phyloP scores from a whole-genome alignment of 257 asterid species.

The Solanum neorickii region DNA sequence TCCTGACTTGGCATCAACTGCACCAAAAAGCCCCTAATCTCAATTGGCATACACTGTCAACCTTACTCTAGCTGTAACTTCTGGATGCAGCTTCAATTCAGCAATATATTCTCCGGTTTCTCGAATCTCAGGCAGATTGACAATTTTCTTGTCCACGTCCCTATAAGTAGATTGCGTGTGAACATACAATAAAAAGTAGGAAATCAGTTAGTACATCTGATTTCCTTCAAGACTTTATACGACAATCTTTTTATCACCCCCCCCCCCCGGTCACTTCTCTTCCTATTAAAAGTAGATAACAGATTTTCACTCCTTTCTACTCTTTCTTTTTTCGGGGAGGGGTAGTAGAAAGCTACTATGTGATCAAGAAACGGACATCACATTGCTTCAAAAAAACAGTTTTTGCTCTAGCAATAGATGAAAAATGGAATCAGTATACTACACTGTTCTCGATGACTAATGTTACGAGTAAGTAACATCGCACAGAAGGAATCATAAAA shows the following conservation, averaged over 20 bases:
- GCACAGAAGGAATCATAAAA: background rate
- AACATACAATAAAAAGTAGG: background rate
- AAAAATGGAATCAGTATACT: background rate
- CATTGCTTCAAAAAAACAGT: background rate
- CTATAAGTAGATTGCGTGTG: slow-evolving; percentile 18
- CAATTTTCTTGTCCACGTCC: slow-evolving; percentile 86
- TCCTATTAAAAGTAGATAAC: background rate
- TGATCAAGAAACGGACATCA: background rate
- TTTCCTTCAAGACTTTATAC: background rate
- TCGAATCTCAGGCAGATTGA: slow-evolving; percentile 86
- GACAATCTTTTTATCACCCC: background rate
- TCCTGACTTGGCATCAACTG: background rate
- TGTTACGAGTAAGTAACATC: background rate
- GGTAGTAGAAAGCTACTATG: background rate
- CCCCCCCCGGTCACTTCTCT: background rate
- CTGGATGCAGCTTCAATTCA: slow-evolving; percentile 85
- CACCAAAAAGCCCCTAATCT: slow-evolving; percentile 3
- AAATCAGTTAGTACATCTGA: background rate
- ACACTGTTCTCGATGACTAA: background rate
- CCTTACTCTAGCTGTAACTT: slow-evolving; percentile 73
- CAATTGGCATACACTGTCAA: slow-evolving; percentile 59
- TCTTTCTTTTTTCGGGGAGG: background rate
- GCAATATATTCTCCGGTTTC: slow-evolving; percentile 92
- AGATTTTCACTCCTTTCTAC: background rate
- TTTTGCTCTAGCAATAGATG: background rate